These are phyloP conservation scores for Poronia punctata DNA, from an alignment of 495 filamentous ascomycete species.

Conservation along the genomic window DNA sequence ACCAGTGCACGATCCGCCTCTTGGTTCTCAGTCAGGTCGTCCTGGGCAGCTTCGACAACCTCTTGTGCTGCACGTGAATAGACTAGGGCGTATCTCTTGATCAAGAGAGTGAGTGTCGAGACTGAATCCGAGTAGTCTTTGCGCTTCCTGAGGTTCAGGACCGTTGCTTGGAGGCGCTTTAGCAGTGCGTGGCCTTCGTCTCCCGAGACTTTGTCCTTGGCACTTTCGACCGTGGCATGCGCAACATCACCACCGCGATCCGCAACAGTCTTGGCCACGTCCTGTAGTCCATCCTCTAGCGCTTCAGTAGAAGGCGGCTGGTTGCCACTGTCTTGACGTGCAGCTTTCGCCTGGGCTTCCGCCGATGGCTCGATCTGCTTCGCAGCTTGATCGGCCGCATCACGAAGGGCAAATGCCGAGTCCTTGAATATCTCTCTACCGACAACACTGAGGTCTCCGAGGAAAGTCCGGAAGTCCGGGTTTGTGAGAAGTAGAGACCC, in stretches of 20 bases:
- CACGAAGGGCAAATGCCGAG: constrained; percentile 69
- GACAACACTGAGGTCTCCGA: constrained; percentile 73
- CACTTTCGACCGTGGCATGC: constrained; percentile 56
- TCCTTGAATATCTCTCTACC: constrained; percentile 82
- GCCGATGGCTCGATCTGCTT: constrained; percentile 62
- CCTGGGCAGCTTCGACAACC: constrained; percentile 53
- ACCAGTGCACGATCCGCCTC: constrained; percentile 68
- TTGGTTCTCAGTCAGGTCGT: constrained; percentile 63
- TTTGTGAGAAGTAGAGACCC: constrained; percentile 80
- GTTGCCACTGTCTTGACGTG: constrained; percentile 46
- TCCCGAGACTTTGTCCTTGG: constrained; percentile 59
- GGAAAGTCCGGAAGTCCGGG: constrained; percentile 79
- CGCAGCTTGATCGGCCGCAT: constrained; percentile 63
- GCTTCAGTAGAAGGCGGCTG: constrained; percentile 51
- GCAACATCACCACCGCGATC: constrained; percentile 60
- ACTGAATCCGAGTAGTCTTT: constrained; percentile 82
- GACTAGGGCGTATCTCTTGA: constrained; percentile 68
- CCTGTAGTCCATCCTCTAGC: constrained; percentile 52
- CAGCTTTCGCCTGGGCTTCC: constrained; percentile 50
- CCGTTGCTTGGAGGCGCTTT: constrained; percentile 64
- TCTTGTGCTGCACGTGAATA: constrained; percentile 68
- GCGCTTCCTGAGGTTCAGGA: constrained; percentile 67
- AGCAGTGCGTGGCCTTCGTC: constrained; percentile 67
- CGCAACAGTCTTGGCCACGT: constrained; percentile 57
- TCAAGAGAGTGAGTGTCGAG: constrained; percentile 63